phyloP scores from a whole-genome alignment of 768 basidiomycete genomes.

The Psilocybe sp. region DNA sequence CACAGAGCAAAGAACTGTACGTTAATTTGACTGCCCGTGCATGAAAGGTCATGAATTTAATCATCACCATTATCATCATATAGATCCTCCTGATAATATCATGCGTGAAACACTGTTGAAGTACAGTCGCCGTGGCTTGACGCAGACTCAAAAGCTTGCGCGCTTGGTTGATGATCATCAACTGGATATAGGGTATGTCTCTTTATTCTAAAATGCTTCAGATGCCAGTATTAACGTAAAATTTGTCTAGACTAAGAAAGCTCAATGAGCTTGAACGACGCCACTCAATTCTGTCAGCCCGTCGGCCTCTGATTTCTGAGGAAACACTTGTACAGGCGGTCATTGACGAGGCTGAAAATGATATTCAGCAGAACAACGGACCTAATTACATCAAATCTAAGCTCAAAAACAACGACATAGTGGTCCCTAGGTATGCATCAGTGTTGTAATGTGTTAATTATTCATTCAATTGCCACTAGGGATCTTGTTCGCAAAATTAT shows the following conservation, averaged over 20 bases:
- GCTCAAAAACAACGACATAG: slow-evolving; percentile 4
- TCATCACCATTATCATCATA: too few relatives aligned
- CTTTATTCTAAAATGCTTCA: too few relatives aligned
- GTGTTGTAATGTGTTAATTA: not conserved
- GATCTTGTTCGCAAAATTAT: slow-evolving; percentile 8
- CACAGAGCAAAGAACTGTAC: slow-evolving; percentile 4
- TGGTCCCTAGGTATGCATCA: slow-evolving; percentile 3
- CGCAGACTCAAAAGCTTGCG: not conserved
- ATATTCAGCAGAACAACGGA: slow-evolving; percentile 12
- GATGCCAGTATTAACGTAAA: not conserved
- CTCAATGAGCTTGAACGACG: not conserved
- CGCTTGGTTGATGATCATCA: not conserved
- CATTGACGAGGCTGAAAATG: slow-evolving; percentile 14
- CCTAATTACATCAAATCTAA: slow-evolving; percentile 11
- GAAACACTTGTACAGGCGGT: slow-evolving; percentile 4
- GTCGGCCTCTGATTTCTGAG: not conserved
- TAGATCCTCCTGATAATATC: not conserved
- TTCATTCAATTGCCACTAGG: slow-evolving; percentile 1
- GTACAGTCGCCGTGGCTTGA: not conserved
- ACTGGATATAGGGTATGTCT: not conserved
- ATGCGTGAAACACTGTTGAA: not conserved
- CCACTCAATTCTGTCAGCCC: slow-evolving; percentile 2
- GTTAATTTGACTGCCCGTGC: not conserved
- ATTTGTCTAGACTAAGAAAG: not conserved
- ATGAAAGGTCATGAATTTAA: not conserved